Evolutionary conservation across 1,284 basidiomycete genomes (phyloP).

Genomic region (Exobasidium cylindrosporum): DNA sequence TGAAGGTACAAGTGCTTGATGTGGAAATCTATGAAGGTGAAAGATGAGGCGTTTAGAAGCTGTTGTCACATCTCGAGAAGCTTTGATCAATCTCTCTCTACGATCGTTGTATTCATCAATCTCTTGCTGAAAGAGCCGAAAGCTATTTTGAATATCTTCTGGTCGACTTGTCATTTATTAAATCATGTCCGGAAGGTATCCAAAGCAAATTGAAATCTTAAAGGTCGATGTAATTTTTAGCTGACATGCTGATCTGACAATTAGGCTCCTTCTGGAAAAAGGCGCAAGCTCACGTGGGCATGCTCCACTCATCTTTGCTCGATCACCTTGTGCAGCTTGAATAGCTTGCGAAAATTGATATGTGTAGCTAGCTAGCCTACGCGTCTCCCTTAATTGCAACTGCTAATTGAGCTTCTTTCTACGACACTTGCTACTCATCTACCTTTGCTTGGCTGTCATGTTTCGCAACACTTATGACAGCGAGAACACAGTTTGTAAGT

Average conservation of each 20-base stretch:
- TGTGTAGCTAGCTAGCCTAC: no score
- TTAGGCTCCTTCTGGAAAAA: no score
- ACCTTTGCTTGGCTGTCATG: slow-evolving; percentile 28
- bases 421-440: slow-evolving; percentile 5
- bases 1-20: not conserved
- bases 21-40: slow-evolving; percentile 70
- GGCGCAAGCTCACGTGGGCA: not conserved
- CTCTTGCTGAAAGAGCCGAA: slow-evolving; percentile 41
- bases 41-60: slow-evolving; percentile 95
- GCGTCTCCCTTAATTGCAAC: not conserved
- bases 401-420: not conserved
- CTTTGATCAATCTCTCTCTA: slow-evolving; percentile 75
- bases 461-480: slow-evolving; percentile 53
- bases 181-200: no score
- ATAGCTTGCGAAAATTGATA: no score
- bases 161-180: not conserved
- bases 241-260: no score
- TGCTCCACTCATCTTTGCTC: not conserved
- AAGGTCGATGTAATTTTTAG: no score
- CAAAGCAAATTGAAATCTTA: no score
- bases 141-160: slow-evolving; percentile 14
- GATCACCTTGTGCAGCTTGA: not conserved
- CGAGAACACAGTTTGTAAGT: slow-evolving; percentile 51
- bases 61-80: slow-evolving; percentile 76
- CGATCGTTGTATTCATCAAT: slow-evolving; percentile 53